These are phyloP conservation scores for Diplosphaera chodatii DNA, from an alignment of 139 green algal genomes.

Conservation along the genomic window DNA sequence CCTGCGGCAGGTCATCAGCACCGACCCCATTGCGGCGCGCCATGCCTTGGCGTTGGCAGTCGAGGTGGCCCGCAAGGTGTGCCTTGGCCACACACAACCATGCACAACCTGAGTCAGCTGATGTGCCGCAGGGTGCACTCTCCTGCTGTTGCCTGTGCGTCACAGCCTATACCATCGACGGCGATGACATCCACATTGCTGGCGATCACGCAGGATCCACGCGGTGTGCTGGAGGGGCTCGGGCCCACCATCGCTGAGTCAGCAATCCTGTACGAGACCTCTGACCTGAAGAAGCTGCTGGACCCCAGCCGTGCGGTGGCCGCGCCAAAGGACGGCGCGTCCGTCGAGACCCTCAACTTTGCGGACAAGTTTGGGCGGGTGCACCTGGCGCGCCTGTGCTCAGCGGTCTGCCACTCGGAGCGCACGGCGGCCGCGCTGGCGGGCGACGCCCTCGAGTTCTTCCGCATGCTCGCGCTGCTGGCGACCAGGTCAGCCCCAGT, in stretches of 20 bases:
- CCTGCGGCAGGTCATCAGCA: slow-evolving; percentile 28
- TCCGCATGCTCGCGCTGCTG: slow-evolving; percentile 40
- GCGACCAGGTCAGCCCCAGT: no score
- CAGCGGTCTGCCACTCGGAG: slow-evolving; percentile 31
- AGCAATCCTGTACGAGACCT: slow-evolving; percentile 24
- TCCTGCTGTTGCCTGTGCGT: no score
- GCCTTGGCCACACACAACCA: no score
- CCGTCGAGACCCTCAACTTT: slow-evolving; percentile 38
- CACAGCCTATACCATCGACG: no score
- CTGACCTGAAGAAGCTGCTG: not conserved
- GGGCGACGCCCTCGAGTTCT: slow-evolving; percentile 29
- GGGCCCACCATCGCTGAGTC: slow-evolving; percentile 9
- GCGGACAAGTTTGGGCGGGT: slow-evolving; percentile 58
- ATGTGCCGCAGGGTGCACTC: no score
- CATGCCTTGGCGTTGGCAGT: slow-evolving; percentile 64
- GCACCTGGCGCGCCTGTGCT: slow-evolving; percentile 66
- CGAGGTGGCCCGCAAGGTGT: slow-evolving; percentile 34
- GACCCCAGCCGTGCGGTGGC: slow-evolving; percentile 5
- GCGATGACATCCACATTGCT: no score
- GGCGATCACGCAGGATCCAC: slow-evolving; percentile 21
- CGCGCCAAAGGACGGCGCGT: not conserved
- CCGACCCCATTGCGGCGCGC: slow-evolving; percentile 54
- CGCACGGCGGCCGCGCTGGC: slow-evolving; percentile 12
- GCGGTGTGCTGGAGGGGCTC: slow-evolving; percentile 21
- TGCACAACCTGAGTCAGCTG: no score